phyloP scores from a whole-genome alignment of 129 eudicot genomes.

The Oenanthe sinensis region DNA sequence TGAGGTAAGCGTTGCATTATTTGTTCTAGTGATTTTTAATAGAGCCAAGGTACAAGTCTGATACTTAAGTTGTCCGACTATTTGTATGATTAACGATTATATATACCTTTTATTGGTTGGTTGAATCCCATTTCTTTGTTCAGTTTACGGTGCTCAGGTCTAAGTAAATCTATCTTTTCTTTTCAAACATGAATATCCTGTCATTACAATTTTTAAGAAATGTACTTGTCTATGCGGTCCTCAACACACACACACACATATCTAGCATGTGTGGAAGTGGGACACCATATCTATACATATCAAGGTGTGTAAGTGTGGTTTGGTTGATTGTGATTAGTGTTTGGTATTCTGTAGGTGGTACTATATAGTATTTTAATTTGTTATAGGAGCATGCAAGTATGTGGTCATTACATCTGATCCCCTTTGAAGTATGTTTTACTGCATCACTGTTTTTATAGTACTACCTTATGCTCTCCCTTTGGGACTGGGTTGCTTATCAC shows the following conservation, averaged over 20 bases:
- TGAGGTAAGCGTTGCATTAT: not conserved
- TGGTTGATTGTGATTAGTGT: not conserved
- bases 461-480: not conserved
- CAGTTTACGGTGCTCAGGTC: not conserved
- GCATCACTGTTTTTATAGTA: not conserved
- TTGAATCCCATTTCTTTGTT: not conserved
- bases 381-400: not conserved
- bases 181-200: not conserved
- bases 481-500: slow-evolving; percentile 8
- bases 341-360: not conserved
- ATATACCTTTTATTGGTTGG: not conserved
- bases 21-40: not conserved
- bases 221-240: not conserved
- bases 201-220: not conserved
- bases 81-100: not conserved
- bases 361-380: not conserved
- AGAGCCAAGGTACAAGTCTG: not conserved
- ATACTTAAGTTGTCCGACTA: not conserved
- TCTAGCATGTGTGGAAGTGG: not conserved
- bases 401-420: not conserved
- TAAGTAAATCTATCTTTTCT: not conserved
- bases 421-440: not conserved
- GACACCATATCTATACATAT: not conserved
- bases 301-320: not conserved
- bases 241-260: not conserved